Evolutionary conservation across 371 early-diverging fungal species (phyloP).

Genomic region (Circinella minor): DNA sequence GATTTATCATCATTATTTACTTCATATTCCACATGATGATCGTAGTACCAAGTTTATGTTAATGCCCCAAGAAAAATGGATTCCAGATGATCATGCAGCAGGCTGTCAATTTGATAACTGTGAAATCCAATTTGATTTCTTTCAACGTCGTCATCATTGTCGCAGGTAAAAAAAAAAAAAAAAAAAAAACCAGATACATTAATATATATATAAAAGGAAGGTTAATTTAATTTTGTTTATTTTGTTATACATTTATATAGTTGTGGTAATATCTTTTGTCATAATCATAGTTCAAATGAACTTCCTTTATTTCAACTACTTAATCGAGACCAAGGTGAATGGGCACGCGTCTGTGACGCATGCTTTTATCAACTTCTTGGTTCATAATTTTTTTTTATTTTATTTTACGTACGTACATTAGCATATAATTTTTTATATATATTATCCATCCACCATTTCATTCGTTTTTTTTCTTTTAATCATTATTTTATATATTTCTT

Average conservation of each 20-base stretch:
- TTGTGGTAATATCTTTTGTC: conserved; percentile 32
- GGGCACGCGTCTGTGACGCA: conserved; percentile 34
- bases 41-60: conserved; percentile 21
- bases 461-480: too few species aligned
- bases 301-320: conserved; percentile 25
- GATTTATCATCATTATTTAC: conserved; percentile 24
- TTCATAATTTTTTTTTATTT: not conserved
- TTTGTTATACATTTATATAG: conserved; percentile 2
- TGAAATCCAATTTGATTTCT: conserved; percentile 19
- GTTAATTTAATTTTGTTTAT: too few species aligned
- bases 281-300: conserved; percentile 30
- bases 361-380: conserved; percentile 27
- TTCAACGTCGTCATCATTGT: conserved; percentile 32
- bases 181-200: too few species aligned
- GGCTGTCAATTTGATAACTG: conserved; percentile 27
- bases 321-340: conserved; percentile 22
- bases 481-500: too few species aligned
- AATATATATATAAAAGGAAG: not conserved
- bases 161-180: too few species aligned
- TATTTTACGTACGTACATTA: not conserved
- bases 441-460: too few species aligned
- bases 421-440: not conserved
- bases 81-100: conserved; percentile 19
- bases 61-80: conserved; percentile 23
- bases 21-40: conserved; percentile 21